Evolutionary conservation across 331 rosid genomes (phyloP), one percentile per base, ranked within the genome.

Genomic region (Cydonia oblonga): DNA sequence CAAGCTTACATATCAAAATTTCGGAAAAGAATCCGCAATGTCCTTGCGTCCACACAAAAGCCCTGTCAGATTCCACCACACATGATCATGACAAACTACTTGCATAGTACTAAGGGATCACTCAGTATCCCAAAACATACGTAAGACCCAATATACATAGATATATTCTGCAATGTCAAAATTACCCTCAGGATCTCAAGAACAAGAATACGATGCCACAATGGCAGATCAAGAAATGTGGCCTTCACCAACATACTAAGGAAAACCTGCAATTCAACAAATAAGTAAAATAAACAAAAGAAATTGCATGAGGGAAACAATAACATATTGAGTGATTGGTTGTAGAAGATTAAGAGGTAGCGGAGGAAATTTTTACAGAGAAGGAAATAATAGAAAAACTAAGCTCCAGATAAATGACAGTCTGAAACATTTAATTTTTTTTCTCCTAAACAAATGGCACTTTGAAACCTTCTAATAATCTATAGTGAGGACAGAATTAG

Each of bases 201-300:
- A 84, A 93, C 97, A 81, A 93, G 98, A 85, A 93, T 93, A 76
- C 96, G 96, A 80, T 93, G 98, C 98, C 98, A 93, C 79, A 93
- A 81, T 58, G 98, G 98, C 81, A 93, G 83, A 79, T 93, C 97
- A 76, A 93, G 97, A 86, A 89, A 90, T 64, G 96, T 90, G 70
- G 79, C 90, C 92, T 90, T 93, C 89, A 93, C 79, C 84, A 93
- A 74, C 97, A 93, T 93, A 81, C 98, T 93, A 72, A 93, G 98
- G 78, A 93, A 93, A 81, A 93, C 98, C 98, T 93, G 92, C 89
- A 77, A 38, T 69, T 25, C 1, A 59, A 49, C 28, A 54, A 42
- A 12, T 30, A 23, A 35, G 62, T 24, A 44, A 58, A 35, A 64
- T 58, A 61, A 71, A 5, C 20, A 71, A 49, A 78, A 33, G n/a